Evolutionary conservation across 2,329 filamentous ascomycete species (phyloP).

Genomic region (Fusarium xyrophilum): DNA sequence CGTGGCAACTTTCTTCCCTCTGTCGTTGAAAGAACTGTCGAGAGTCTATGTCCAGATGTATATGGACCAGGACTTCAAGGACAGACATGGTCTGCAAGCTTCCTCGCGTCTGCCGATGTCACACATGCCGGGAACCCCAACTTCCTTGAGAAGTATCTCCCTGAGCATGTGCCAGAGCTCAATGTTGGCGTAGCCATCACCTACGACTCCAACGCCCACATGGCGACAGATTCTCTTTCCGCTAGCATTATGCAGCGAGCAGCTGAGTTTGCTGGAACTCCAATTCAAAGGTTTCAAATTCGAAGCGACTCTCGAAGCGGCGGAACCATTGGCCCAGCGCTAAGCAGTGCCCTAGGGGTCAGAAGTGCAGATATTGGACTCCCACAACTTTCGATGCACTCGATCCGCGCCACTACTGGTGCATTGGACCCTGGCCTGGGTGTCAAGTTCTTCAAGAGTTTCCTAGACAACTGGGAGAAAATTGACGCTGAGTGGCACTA

Average conservation of each 20-base stretch:
- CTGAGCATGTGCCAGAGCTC: conserved; percentile 83
- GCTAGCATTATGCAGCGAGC: conserved; percentile 80
- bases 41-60: conserved; percentile 63
- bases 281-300: conserved; percentile 91
- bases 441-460: conserved; percentile 86
- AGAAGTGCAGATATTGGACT: conserved; percentile 87
- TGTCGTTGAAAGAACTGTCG: conserved; percentile 81
- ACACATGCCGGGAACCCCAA: conserved; percentile 95
- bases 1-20: conserved; percentile 85
- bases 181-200: conserved; percentile 86
- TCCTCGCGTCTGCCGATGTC: conserved; percentile 89
- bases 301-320: conserved; percentile 88
- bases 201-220: conserved; percentile 88
- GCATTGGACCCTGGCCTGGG: conserved; percentile 85
- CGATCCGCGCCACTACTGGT: conserved; percentile 86
- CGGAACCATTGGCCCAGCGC: conserved; percentile 93
- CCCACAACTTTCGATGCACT: conserved; percentile 93
- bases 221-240: conserved; percentile 91
- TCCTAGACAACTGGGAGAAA: conserved; percentile 84
- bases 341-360: conserved; percentile 81
- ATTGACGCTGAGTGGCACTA: conserved; percentile 80
- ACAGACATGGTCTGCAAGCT: conserved; percentile 73
- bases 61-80: conserved; percentile 70
- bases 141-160: conserved; percentile 83
- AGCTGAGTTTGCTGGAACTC: conserved; percentile 74